phyloP scores from a whole-genome alignment of 2,329 filamentous ascomycete genomes.

The Ophiocordyceps australis region DNA sequence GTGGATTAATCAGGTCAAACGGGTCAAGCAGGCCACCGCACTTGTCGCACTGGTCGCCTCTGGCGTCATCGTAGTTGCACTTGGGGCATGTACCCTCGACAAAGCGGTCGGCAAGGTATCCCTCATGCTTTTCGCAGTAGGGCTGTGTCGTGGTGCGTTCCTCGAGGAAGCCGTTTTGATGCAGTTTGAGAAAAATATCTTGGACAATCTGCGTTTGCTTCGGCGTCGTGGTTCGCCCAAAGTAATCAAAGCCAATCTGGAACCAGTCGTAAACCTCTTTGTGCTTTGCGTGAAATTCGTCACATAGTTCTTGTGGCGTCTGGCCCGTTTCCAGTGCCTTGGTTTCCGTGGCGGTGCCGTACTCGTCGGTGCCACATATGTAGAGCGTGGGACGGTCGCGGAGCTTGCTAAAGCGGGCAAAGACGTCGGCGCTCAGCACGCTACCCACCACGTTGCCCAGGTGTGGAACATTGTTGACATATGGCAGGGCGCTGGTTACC shows the following conservation, averaged over 20 bases:
- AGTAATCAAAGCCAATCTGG: conserved; percentile 84
- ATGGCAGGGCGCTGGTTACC: conserved; percentile 81
- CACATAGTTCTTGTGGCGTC: conserved; percentile 68
- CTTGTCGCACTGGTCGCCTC: conserved; percentile 59
- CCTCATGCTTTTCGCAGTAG: conserved; percentile 64
- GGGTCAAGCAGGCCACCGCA: conserved; percentile 58
- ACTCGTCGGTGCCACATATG: conserved; percentile 65
- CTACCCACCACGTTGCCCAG: conserved; percentile 78
- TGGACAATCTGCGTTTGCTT: conserved; percentile 89
- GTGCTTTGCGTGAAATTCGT: conserved; percentile 84
- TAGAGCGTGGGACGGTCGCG: conserved; percentile 66
- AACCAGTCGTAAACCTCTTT: conserved; percentile 93
- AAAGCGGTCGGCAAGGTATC: conserved; percentile 73
- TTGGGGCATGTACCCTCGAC: conserved; percentile 65
- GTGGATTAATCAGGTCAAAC: conserved; percentile 62
- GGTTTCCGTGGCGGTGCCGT: conserved; percentile 89
- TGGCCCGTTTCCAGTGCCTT: conserved; percentile 81
- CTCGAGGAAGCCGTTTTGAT: conserved; percentile 74
- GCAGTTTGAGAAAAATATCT: conserved; percentile 72
- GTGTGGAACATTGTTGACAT: conserved; percentile 60
- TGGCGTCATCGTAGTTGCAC: conserved; percentile 52
- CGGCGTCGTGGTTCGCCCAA: conserved; percentile 76
- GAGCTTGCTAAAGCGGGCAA: conserved; percentile 62
- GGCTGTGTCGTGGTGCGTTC: conserved; percentile 79
- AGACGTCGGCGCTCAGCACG: conserved; percentile 80